Conservation (phyloP, 2,329 filamentous ascomycete genomes). For the Calonectria henricotiae region DNA sequence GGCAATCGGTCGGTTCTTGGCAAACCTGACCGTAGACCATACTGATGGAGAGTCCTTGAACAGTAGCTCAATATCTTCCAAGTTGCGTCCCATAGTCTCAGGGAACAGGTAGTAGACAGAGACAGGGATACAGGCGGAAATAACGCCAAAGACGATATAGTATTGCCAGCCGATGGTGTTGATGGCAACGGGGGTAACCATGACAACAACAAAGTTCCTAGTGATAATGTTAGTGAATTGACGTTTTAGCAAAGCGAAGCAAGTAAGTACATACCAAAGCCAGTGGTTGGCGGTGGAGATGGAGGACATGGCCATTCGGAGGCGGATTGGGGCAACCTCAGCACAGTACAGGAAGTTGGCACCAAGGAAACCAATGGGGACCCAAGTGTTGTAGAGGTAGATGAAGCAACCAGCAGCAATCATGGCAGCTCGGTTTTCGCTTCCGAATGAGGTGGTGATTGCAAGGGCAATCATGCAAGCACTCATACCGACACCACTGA, state of each 20-base stretch:
- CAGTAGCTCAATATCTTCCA: constrained; percentile 64
- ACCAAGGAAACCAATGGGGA: constrained; percentile 76
- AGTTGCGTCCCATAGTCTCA: constrained; percentile 67
- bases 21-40: constrained; percentile 58
- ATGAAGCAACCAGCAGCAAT: constrained; percentile 62
- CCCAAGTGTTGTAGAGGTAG: constrained; percentile 79
- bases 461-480: constrained; percentile 46
- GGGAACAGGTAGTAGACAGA: constrained; percentile 58
- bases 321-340: constrained; percentile 67
- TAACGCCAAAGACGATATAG: constrained; percentile 60
- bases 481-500: constrained; percentile 47
- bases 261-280: constrained; percentile 42
- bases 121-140: constrained; percentile 62
- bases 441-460: constrained; percentile 41
- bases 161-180: constrained; percentile 70
- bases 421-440: constrained; percentile 40
- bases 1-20: constrained; percentile 56
- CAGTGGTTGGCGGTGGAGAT: constrained; percentile 66
- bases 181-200: constrained; percentile 77
- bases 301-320: constrained; percentile 63
- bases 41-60: constrained; percentile 61
- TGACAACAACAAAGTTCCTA: constrained; percentile 65
- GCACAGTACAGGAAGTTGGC: constrained; percentile 74
- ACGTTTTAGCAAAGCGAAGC: background rate
- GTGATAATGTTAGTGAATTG: constrained; percentile 2